These are phyloP conservation scores for Aspergillus terreus DNA, from an alignment of 2,329 filamentous ascomycete species.

Conservation along the genomic window DNA sequence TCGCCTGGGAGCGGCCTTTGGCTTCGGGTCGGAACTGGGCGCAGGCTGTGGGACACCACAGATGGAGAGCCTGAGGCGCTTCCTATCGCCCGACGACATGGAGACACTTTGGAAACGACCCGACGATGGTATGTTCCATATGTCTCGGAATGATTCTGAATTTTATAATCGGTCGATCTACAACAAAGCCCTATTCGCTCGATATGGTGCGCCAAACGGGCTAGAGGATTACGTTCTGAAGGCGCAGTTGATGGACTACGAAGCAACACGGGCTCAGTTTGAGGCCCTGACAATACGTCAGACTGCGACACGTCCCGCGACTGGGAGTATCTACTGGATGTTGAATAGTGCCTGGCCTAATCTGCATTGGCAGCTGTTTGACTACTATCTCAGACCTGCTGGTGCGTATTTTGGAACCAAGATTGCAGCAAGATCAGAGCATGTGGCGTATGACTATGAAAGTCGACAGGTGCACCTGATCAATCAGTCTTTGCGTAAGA, in stretches of 20 bases:
- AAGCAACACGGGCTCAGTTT: slow-evolving; percentile 58
- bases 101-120: slow-evolving; percentile 56
- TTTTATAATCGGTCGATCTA: slow-evolving; percentile 58
- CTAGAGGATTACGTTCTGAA: slow-evolving; percentile 59
- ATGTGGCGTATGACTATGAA: slow-evolving; percentile 55
- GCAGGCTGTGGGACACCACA: slow-evolving; percentile 62
- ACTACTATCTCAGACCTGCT: slow-evolving; percentile 58
- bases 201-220: slow-evolving; percentile 51
- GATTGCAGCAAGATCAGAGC: slow-evolving; percentile 48
- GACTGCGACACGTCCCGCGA: slow-evolving; percentile 51
- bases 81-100: slow-evolving; percentile 50
- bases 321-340: slow-evolving; percentile 66
- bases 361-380: slow-evolving; percentile 63
- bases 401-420: slow-evolving; percentile 61
- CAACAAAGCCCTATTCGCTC: slow-evolving; percentile 50
- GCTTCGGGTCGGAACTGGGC: slow-evolving; percentile 62
- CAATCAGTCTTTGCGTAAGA: slow-evolving; percentile 47
- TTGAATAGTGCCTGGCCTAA: slow-evolving; percentile 63
- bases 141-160: slow-evolving; percentile 53
- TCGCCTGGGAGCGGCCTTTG: slow-evolving; percentile 55
- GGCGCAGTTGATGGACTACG: slow-evolving; percentile 61
- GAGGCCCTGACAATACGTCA: slow-evolving; percentile 55
- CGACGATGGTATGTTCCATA: slow-evolving; percentile 55
- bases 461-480: slow-evolving; percentile 48
- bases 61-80: slow-evolving; percentile 50